Conservation (phyloP, 495 filamentous ascomycete genomes). For the Cudoniella acicularis region DNA sequence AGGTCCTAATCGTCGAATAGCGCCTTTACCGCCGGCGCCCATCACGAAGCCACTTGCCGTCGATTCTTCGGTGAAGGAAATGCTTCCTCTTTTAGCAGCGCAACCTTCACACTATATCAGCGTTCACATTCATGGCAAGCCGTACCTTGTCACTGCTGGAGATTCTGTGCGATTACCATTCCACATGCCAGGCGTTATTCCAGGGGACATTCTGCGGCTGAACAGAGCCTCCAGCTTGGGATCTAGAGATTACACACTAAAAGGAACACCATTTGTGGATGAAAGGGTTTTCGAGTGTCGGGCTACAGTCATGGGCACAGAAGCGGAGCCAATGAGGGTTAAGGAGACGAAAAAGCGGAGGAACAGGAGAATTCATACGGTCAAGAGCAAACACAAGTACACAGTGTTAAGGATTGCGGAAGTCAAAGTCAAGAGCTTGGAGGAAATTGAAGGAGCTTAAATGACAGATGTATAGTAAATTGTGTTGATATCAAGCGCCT, state of each 20-base stretch:
- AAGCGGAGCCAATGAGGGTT: constrained; percentile 80
- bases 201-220: constrained; percentile 81
- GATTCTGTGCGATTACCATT: constrained; percentile 93
- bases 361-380: constrained; percentile 65
- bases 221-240: constrained; percentile 78
- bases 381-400: constrained; percentile 81
- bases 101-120: constrained; percentile 85
- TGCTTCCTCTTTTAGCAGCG: constrained; percentile 72
- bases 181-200: constrained; percentile 75
- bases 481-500: background rate
- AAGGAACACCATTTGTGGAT: constrained; percentile 74
- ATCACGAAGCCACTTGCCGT: constrained; percentile 33
- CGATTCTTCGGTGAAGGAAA: constrained; percentile 54
- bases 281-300: constrained; percentile 79
- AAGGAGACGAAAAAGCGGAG: constrained; percentile 94
- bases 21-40: constrained; percentile 12
- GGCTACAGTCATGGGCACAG: constrained; percentile 79
- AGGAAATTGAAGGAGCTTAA: constrained; percentile 43
- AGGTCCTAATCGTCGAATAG: background rate
- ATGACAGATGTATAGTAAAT: background rate
- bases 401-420: constrained; percentile 85
- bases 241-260: constrained; percentile 84
- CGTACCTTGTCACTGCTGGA: constrained; percentile 86
- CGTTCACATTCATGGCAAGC: constrained; percentile 77
- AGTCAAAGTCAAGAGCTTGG: constrained; percentile 62